Conservation (phyloP, 2,329 filamentous ascomycete genomes). For the Mycosphaerella sp. region DNA sequence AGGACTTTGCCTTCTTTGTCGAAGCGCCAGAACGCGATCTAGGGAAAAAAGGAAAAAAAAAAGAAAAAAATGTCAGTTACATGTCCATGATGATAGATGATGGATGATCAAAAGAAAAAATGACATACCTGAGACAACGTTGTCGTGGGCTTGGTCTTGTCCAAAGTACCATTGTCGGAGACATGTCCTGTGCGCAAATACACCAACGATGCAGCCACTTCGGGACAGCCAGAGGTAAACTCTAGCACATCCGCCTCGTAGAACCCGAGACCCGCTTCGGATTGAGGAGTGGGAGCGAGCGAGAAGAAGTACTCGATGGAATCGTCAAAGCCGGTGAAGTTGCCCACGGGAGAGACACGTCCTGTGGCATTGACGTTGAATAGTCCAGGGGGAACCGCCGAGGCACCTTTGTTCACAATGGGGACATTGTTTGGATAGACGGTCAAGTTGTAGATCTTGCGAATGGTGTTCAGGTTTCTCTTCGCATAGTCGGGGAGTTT, state of each 20-base stretch:
- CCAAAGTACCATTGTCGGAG: slow-evolving; percentile 11
- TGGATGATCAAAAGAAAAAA: too few species aligned
- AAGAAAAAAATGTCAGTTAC: too few species aligned
- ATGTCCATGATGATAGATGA: too few species aligned
- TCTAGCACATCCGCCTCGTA: slow-evolving; percentile 25
- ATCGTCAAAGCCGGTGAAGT: slow-evolving; percentile 40
- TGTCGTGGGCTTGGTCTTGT: slow-evolving; percentile 9
- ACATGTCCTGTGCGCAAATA: slow-evolving; percentile 19
- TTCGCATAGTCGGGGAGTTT: slow-evolving; percentile 8
- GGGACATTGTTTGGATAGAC: slow-evolving; percentile 38
- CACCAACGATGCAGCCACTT: slow-evolving; percentile 22
- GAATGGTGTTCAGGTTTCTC: slow-evolving; percentile 38
- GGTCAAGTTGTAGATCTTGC: slow-evolving; percentile 16
- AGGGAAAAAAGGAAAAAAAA: neutral
- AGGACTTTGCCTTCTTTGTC: slow-evolving; percentile 40
- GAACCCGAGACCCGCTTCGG: slow-evolving; percentile 22
- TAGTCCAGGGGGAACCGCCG: slow-evolving; percentile 36
- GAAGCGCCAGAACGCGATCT: slow-evolving; percentile 45
- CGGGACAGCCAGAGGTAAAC: slow-evolving; percentile 22
- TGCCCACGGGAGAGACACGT: slow-evolving; percentile 39
- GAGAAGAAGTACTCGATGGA: slow-evolving; percentile 44
- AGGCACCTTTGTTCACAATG: slow-evolving; percentile 34
- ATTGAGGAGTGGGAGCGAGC: slow-evolving; percentile 33
- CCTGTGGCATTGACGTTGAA: slow-evolving; percentile 38
- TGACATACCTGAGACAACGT: slow-evolving; percentile 16